Conservation (phyloP, 108 stramenopile genomes). For the Pseudonitzschia multiseries region DNA sequence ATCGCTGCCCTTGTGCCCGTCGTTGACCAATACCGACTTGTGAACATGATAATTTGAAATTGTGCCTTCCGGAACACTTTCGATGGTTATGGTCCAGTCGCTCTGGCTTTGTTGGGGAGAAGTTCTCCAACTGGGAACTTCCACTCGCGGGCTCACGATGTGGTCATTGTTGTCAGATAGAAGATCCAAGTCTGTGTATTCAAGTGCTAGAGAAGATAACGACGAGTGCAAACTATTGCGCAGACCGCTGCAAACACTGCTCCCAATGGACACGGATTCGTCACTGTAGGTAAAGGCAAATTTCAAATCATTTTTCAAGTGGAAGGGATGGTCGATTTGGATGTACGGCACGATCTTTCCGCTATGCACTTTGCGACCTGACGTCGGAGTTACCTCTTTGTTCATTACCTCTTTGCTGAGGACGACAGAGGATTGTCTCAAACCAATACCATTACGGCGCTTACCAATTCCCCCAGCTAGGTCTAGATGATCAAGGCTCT, state of each 20-base stretch:
- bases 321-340: slow-evolving; percentile 20
- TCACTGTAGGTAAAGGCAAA: slow-evolving; percentile 30
- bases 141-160: neutral
- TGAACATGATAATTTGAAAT: slow-evolving; percentile 51
- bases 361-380: neutral
- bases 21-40: slow-evolving; percentile 35
- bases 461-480: neutral
- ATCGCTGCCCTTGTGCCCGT: slow-evolving; percentile 33
- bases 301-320: slow-evolving; percentile 21
- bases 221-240: slow-evolving; percentile 29
- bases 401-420: neutral
- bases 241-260: slow-evolving; percentile 30
- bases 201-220: slow-evolving; percentile 9
- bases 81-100: slow-evolving; percentile 45
- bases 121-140: slow-evolving; percentile 30
- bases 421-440: neutral
- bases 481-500: neutral
- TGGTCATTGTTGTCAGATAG: neutral
- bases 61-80: slow-evolving; percentile 28
- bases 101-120: slow-evolving; percentile 32
- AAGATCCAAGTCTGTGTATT: slow-evolving; percentile 2
- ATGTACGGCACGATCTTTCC: slow-evolving; percentile 5
- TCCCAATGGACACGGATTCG: slow-evolving; percentile 18
- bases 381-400: neutral
- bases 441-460: neutral